A percentile compares a stretch with the other conserved stretches of the same genome.
phyloP scores from a whole-genome alignment of 352 stramenopile genomes.

The Globisporangium yorkense region DNA sequence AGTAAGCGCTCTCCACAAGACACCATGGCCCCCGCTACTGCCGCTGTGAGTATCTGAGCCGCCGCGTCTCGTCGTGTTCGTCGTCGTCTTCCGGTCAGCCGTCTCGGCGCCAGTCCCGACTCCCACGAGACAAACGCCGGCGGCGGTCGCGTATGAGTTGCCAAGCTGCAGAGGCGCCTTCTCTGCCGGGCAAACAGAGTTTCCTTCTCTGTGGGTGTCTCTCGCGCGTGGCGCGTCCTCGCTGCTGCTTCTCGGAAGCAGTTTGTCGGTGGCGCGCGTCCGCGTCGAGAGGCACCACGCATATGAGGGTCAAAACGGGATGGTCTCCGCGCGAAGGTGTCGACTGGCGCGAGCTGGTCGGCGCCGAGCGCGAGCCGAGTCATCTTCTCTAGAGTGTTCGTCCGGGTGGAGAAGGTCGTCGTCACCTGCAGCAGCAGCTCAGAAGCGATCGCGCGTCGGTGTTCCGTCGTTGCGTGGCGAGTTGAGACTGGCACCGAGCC shows the following conservation, averaged over 20 bases:
- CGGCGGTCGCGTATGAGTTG: constrained; percentile 47
- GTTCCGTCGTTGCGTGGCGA: not conserved
- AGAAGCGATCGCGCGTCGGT: not conserved
- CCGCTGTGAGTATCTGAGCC: constrained; percentile 11
- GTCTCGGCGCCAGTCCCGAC: not conserved
- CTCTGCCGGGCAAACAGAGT: constrained; percentile 87
- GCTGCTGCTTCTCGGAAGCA: not conserved
- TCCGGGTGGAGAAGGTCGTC: constrained; percentile 16
- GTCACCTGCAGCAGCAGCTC: constrained; percentile 2
- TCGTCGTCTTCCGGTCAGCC: not conserved
- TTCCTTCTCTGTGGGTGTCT: constrained; percentile 78
- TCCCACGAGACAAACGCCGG: not conserved
- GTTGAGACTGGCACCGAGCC: not conserved
- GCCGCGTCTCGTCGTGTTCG: not conserved
- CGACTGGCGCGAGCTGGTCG: constrained; percentile 1
- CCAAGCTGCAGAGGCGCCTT: constrained; percentile 82
- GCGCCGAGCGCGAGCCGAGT: constrained; percentile 14
- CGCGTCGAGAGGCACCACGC: constrained; percentile 23
- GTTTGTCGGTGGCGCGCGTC: not conserved
- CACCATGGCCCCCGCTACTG: constrained; percentile 43
- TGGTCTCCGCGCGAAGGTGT: constrained; percentile 1
- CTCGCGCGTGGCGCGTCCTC: constrained; percentile 1
- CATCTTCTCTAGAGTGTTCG: constrained; percentile 30
- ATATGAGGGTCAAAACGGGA: constrained; percentile 27
- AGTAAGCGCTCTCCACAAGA: constrained; percentile 21